Conservation (phyloP, 345 rosid genomes). For the Murraya paniculata region DNA sequence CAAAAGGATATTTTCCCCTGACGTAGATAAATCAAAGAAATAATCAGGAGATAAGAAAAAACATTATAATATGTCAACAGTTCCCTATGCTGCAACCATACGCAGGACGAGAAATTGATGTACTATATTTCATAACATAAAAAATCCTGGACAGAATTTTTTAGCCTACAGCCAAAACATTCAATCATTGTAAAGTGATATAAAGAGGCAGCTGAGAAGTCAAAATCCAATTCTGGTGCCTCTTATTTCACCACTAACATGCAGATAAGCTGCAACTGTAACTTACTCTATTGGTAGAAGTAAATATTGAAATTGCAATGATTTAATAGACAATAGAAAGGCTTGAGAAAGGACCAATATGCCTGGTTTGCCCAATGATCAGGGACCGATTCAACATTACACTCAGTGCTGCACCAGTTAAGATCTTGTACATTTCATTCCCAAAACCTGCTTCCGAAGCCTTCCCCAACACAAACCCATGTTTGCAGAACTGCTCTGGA, state of each 20-base stretch:
- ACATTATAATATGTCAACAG: not conserved
- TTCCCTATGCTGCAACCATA: not conserved
- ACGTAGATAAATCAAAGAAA: conserved; percentile 14
- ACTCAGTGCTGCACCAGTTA: conserved; percentile 87
- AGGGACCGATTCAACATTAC: conserved; percentile 89
- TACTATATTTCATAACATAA: not conserved
- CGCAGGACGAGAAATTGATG: not conserved
- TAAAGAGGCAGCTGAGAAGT: not conserved
- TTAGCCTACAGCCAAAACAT: not conserved
- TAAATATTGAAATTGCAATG: not conserved
- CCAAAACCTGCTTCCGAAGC: conserved; percentile 98
- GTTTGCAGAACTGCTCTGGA: conserved; percentile 77
- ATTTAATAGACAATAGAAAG: conserved; percentile 44
- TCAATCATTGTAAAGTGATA: not conserved
- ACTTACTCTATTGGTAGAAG: not conserved
- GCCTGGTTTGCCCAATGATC: conserved; percentile 99
- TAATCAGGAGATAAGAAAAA: conserved; percentile 21
- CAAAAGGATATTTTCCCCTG: conserved; percentile 94
- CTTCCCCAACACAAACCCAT: conserved; percentile 83
- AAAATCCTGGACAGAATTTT: not conserved
- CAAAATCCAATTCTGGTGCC: not conserved
- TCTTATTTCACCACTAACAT: not conserved
- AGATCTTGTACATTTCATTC: conserved; percentile 95
- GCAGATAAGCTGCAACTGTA: not conserved
- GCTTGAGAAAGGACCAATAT: conserved; percentile 96